Evolutionary conservation across 1,284 basidiomycete species (phyloP).

Genomic region (Neolentinus lepideus): DNA sequence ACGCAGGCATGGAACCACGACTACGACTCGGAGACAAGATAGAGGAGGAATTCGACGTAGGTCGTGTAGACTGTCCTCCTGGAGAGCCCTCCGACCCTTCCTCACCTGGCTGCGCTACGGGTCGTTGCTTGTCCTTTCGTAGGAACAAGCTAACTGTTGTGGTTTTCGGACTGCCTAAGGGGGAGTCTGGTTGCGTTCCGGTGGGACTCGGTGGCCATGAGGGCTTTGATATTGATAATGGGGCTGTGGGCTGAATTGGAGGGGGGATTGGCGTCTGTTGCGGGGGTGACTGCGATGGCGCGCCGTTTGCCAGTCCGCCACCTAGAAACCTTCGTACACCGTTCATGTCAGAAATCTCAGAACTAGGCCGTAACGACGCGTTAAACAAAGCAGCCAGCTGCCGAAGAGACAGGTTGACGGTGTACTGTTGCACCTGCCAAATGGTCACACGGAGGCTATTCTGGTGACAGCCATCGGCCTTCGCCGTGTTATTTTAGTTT

Average conservation of each 20-base stretch:
- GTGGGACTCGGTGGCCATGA: constrained; percentile 36
- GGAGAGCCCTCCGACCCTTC: constrained; percentile 19
- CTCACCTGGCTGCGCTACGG: constrained; percentile 17
- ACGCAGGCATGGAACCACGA: constrained; percentile 3
- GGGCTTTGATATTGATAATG: constrained; percentile 25
- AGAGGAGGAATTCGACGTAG: constrained; percentile 18
- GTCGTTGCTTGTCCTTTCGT: constrained; percentile 42
- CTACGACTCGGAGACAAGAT: constrained; percentile 22
- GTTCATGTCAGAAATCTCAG: constrained; percentile 39
- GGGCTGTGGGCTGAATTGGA: constrained; percentile 13
- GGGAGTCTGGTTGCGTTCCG: constrained; percentile 14
- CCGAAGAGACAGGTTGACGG: neutral
- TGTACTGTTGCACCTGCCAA: no score
- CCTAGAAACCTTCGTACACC: constrained; percentile 63
- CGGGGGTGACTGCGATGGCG: constrained; percentile 13
- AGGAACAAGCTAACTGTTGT: constrained; percentile 42
- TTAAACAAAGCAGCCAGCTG: neutral
- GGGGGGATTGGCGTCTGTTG: constrained; percentile 14
- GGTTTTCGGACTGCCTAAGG: constrained; percentile 22
- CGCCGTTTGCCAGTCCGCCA: constrained; percentile 21
- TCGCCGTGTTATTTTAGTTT: neutral
- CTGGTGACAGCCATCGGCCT: no score
- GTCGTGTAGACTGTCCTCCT: constrained; percentile 15
- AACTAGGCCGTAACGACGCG: neutral
- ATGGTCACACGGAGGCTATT: no score